phyloP scores from a whole-genome alignment of 345 rosid species.

The Syzygium grande region DNA sequence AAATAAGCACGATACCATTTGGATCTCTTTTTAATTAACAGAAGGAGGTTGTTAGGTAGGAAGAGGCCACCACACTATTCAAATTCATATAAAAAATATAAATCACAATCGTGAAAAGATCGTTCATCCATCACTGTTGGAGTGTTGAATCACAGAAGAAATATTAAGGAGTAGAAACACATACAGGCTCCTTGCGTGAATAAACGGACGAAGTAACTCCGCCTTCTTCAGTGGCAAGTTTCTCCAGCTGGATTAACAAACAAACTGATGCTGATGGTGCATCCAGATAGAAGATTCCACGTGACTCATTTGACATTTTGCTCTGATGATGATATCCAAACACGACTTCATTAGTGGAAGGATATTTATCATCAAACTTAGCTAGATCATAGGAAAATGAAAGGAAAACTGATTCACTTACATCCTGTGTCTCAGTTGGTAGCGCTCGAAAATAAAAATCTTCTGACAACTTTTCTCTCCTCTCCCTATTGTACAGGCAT shows the following conservation, averaged over 20 bases:
- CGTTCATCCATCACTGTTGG: not conserved
- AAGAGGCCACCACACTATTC: not conserved
- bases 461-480: constrained; percentile 92
- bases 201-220: constrained; percentile 89
- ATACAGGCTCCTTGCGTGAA: constrained; percentile 99
- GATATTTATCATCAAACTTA: not conserved
- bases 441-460: constrained; percentile 67
- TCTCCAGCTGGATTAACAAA: constrained; percentile 85
- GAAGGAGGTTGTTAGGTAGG: not conserved
- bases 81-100: not conserved
- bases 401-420: constrained; percentile 23
- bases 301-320: constrained; percentile 49
- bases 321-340: constrained; percentile 32
- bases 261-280: constrained; percentile 90
- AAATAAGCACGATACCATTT: not conserved
- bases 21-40: not conserved
- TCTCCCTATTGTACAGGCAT: constrained; percentile 82
- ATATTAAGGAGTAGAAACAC: constrained; percentile 10
- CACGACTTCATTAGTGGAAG: not conserved
- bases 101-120: not conserved
- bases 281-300: constrained; percentile 86
- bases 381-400: not conserved
- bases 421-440: constrained; percentile 80
- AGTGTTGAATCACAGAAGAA: not conserved
- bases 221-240: constrained; percentile 90